Conservation (phyloP, 371 early-diverging fungal species). For the Vairimorpha necatrix region DNA sequence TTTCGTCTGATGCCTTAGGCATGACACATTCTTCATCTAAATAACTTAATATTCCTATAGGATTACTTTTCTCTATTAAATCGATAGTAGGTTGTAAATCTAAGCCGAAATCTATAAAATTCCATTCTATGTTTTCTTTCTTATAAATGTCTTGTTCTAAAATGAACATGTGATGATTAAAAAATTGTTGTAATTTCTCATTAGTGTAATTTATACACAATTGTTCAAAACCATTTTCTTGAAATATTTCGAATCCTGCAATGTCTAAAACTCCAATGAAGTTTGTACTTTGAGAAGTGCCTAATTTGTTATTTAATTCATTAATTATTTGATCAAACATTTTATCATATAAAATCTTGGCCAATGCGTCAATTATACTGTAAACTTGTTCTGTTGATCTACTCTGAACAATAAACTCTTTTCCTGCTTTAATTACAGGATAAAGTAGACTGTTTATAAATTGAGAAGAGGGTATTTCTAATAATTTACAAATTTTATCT, state of each 20-base stretch:
- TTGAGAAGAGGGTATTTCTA: conserved; percentile 77
- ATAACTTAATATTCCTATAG: conserved; percentile 89
- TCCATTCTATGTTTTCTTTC: conserved; percentile 92
- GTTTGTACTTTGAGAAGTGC: conserved; percentile 67
- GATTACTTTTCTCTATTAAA: conserved; percentile 85
- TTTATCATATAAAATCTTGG: conserved; percentile 87
- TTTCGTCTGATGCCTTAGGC: conserved; percentile 88
- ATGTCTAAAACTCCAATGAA: conserved; percentile 99
- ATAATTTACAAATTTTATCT: conserved; percentile 82
- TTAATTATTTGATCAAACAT: conserved; percentile 83
- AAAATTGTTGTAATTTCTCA: conserved; percentile 97
- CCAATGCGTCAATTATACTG: conserved; percentile 82
- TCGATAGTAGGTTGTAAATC: conserved; percentile 97
- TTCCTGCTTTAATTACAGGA: conserved; percentile 85
- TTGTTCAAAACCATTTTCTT: conserved; percentile 94
- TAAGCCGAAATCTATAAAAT: conserved; percentile 94
- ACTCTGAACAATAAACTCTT: conserved; percentile 85
- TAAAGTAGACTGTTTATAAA: conserved; percentile 78
- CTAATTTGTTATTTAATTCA: conserved; percentile 77
- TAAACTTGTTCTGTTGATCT: conserved; percentile 77
- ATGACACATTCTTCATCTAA: conserved; percentile 98
- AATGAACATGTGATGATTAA: conserved; percentile 99
- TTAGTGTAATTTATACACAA: conserved; percentile 99
- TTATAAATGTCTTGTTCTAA: conserved; percentile 95
- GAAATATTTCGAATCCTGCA: conserved; percentile 98